Percentiles rank a stretch among this genome's conserved stretches.
phyloP scores from a whole-genome alignment of 345 rosid genomes.

The Microthlaspi erraticum region DNA sequence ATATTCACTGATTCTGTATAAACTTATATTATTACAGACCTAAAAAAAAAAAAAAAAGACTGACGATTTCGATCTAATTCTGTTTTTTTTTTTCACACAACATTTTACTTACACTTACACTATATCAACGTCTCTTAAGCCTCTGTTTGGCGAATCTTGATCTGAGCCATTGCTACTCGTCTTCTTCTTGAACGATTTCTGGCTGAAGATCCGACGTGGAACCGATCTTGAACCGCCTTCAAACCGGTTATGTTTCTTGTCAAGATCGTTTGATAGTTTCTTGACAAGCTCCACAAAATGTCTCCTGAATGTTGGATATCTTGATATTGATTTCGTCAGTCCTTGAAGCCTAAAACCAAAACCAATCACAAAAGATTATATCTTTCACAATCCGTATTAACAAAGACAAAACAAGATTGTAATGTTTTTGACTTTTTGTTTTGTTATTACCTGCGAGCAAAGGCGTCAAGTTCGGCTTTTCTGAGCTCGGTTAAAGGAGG shows the following conservation, averaged over 20 bases:
- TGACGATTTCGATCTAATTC: conserved; percentile 15
- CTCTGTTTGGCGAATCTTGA: conserved; percentile 50
- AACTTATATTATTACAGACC: conserved; percentile 37
- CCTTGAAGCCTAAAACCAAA: conserved; percentile 68
- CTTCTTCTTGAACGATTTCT: conserved; percentile 62
- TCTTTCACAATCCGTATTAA: too few species aligned
- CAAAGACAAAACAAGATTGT: neutral
- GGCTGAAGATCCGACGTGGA: conserved; percentile 60
- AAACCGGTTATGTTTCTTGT: conserved; percentile 52
- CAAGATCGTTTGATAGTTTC: conserved; percentile 63
- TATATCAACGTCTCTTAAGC: conserved; percentile 49
- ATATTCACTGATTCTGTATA: conserved; percentile 30
- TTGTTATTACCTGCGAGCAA: conserved; percentile 86
- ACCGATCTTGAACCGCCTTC: conserved; percentile 42
- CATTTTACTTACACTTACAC: conserved; percentile 42
- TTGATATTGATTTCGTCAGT: conserved; percentile 74
- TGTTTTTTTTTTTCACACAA: neutral
- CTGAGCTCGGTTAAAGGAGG: conserved; percentile 72
- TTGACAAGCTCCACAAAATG: conserved; percentile 61
- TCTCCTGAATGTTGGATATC: conserved; percentile 82
- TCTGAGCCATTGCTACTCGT: conserved; percentile 57
- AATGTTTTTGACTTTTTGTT: neutral
- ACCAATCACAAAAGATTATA: conserved; percentile 4
- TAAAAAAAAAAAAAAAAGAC: neutral
- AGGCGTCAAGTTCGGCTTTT: conserved; percentile 85